These are phyloP conservation scores for Irpex lacteus DNA, from an alignment of 1,284 basidiomycete species.

Conservation along the genomic window DNA sequence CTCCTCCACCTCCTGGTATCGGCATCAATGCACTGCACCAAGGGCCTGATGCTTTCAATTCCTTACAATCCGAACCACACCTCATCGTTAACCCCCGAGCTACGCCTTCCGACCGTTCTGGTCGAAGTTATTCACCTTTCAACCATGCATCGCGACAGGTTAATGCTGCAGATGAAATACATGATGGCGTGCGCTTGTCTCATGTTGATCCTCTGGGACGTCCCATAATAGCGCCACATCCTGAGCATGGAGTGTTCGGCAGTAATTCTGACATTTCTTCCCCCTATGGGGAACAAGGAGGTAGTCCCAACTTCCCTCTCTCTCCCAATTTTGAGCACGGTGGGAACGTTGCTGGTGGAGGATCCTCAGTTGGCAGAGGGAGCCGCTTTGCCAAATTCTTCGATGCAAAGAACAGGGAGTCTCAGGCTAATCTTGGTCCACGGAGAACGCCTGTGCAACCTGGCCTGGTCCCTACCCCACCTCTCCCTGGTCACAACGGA, in stretches of 20 bases:
- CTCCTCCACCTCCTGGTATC: constrained; percentile 14
- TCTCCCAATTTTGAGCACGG: constrained; percentile 20
- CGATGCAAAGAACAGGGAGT: constrained; percentile 64
- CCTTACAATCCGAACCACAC: constrained; percentile 22
- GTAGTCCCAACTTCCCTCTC: constrained; percentile 16
- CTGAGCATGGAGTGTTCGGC: not conserved
- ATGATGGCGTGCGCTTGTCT: constrained; percentile 29
- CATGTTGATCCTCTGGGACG: constrained; percentile 37
- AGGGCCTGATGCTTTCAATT: constrained; percentile 15
- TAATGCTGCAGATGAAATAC: constrained; percentile 36
- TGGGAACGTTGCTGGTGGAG: constrained; percentile 24
- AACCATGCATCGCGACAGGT: constrained; percentile 40
- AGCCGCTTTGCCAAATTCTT: constrained; percentile 84
- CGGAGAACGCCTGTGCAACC: not conserved
- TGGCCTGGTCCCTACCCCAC: constrained; percentile 40
- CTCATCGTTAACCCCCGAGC: constrained; percentile 19
- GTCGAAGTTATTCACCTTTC: constrained; percentile 55
- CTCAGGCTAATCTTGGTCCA: constrained; percentile 21
- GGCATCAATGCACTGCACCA: constrained; percentile 11
- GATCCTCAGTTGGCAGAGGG: constrained; percentile 54
- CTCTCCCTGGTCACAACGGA: constrained; percentile 40
- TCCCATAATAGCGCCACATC: not conserved
- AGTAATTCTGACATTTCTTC: constrained; percentile 32
- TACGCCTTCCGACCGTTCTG: constrained; percentile 27
- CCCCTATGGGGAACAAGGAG: constrained; percentile 26